Conservation (phyloP, 805 yeast genomes). For the Lachancea lanzarotensis region DNA sequence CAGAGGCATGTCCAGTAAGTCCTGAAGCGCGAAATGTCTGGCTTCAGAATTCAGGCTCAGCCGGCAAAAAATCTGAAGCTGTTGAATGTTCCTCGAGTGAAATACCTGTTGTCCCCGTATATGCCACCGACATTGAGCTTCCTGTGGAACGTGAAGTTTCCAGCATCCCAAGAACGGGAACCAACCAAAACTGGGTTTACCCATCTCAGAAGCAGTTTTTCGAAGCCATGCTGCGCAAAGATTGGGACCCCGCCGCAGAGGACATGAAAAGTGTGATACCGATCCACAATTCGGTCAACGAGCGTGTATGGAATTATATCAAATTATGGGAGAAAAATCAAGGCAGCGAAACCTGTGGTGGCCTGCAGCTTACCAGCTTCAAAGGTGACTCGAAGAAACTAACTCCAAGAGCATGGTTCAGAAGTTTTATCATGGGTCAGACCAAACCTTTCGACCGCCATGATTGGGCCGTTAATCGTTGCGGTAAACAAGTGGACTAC, state of each 20-base stretch:
- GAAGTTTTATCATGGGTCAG: conserved; percentile 53
- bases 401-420: conserved; percentile 82
- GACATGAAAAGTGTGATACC: conserved; percentile 93
- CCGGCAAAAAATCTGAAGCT: conserved; percentile 19
- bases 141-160: conserved; percentile 73
- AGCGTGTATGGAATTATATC: conserved; percentile 84
- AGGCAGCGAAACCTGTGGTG: conserved; percentile 68
- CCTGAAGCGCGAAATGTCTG: conserved; percentile 52
- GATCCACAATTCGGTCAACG: conserved; percentile 89
- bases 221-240: conserved; percentile 88
- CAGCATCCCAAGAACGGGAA: conserved; percentile 74
- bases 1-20: conserved; percentile 56
- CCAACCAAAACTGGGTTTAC: conserved; percentile 75
- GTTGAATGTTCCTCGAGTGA: conserved; percentile 43
- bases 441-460: conserved; percentile 91
- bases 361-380: conserved; percentile 75
- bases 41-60: conserved; percentile 35
- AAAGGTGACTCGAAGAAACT: conserved; percentile 81
- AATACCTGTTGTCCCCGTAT: conserved; percentile 32
- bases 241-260: conserved; percentile 71
- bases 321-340: conserved; percentile 68
- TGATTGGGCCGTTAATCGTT: conserved; percentile 85
- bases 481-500: conserved; percentile 78
- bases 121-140: conserved; percentile 37
- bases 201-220: conserved; percentile 93